These are phyloP conservation scores for Paulownia fortunei DNA, from an alignment of 257 asterid genomes.

Conservation along the genomic window DNA sequence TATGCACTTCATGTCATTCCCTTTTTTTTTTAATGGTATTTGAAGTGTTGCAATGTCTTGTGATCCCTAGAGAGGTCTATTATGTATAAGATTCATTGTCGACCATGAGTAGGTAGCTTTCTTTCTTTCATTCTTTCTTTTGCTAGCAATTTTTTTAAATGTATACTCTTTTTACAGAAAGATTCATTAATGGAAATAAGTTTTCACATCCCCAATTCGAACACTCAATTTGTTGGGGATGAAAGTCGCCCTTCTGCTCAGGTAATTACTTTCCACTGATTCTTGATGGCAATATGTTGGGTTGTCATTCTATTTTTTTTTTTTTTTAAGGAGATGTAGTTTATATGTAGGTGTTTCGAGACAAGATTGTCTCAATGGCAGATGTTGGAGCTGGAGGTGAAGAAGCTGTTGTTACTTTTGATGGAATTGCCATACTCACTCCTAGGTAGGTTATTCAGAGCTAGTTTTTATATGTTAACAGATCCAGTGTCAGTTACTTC, in stretches of 20 bases:
- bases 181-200: constrained; percentile 97
- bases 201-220: constrained; percentile 91
- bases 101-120: background rate
- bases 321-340: constrained; percentile 15
- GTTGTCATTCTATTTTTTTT: background rate
- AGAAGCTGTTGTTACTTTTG: constrained; percentile 91
- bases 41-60: background rate
- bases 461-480: background rate
- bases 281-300: constrained; percentile 8
- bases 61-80: background rate
- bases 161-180: constrained; percentile 61
- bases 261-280: constrained; percentile 48
- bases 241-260: constrained; percentile 88
- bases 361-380: constrained; percentile 88
- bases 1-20: background rate
- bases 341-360: constrained; percentile 73
- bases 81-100: background rate
- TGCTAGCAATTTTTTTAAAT: background rate
- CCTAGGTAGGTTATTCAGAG: constrained; percentile 66
- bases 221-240: constrained; percentile 93
- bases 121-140: background rate
- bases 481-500: background rate
- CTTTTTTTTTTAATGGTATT: background rate
- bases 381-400: constrained; percentile 98
- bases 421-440: constrained; percentile 89